A percentile compares a stretch with the other conserved stretches of the same genome.
Conservation (phyloP, 345 rosid genomes). For the Arabis hirsuta region DNA sequence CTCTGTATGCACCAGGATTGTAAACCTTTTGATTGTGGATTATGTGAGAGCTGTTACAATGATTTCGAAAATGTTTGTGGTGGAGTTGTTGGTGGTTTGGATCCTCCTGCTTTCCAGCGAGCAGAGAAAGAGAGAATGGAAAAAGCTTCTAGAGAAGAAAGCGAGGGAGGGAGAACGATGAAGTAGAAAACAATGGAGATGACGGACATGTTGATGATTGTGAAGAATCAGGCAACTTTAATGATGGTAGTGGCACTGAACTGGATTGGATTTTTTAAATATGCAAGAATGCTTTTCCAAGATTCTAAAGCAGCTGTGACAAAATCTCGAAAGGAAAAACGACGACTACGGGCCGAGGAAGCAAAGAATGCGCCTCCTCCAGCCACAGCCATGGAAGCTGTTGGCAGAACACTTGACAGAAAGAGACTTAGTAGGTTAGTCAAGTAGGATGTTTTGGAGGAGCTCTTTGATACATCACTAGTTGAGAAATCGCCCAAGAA, state of each 20-base stretch:
- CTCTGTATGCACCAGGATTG: slow-evolving; percentile 65
- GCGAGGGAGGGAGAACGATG: slow-evolving; percentile 45
- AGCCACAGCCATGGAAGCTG: slow-evolving; percentile 74
- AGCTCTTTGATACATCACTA: slow-evolving; percentile 63
- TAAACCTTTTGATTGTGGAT: slow-evolving; percentile 57
- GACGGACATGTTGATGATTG: slow-evolving; percentile 43
- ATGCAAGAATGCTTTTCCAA: slow-evolving; percentile 72
- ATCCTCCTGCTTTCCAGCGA: slow-evolving; percentile 91
- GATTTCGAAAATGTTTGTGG: slow-evolving; percentile 52
- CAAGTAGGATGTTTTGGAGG: slow-evolving; percentile 68
- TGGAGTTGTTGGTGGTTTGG: slow-evolving; percentile 87
- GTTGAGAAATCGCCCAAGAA: slow-evolving; percentile 19
- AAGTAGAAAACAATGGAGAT: slow-evolving; percentile 38
- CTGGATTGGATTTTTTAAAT: slow-evolving; percentile 46
- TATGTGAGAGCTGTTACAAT: slow-evolving; percentile 64
- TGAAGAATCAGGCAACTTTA: slow-evolving; percentile 71
- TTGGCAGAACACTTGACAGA: slow-evolving; percentile 61
- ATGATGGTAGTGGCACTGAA: slow-evolving; percentile 83
- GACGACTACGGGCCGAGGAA: slow-evolving; percentile 83
- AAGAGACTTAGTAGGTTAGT: slow-evolving; percentile 74
- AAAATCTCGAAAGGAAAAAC: slow-evolving; percentile 80
- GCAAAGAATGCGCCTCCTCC: slow-evolving; percentile 63
- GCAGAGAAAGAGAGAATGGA: slow-evolving; percentile 77
- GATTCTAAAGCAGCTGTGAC: slow-evolving; percentile 58
- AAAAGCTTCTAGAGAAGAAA: slow-evolving; percentile 49